Base-by-base conservation (phyloP, 805 yeast genomes). In the Priceomyces carsonii region DNA sequence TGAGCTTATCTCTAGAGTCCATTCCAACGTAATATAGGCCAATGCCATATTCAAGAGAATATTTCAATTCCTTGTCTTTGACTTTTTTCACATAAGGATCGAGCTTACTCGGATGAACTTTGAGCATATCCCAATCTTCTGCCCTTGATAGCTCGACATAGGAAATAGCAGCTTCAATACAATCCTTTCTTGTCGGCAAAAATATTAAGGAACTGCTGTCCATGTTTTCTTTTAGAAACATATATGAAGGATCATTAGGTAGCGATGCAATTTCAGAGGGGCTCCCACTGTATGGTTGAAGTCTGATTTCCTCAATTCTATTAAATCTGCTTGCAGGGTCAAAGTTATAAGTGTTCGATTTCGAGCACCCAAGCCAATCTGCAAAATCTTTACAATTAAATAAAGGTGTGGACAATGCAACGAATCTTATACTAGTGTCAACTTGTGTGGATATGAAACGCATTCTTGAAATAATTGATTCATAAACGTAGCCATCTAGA, bases 281-380 rank as follows among this genome's bases (percentile, higher is more conserved):
- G n/a, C 58, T 51, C 24, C 71, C 68, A 13, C 29, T 40, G 32
- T 66, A 66, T 3, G 75, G 68, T 36, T 73, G 77, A 29, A 85
- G 49, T 44, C 71, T 81, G 14, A 85, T 77, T 35, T 68, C 70
- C 36, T 73, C 77, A 9, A 87, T 47, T 3, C 85, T 79, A 27
- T 62, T 53, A 6, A 66, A 62, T 38, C 91, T 66, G 28, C 79
- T 82, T 32, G 64, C 64, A 0, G 95, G 80, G 12, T 79, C 72
- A 53, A 84, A 89, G 49, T 88, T 89, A 64, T 70, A 87, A 5
- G 81, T 69, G 32, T 78, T 69, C 14, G 59, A 63, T 48, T 79
- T 82, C 1, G 71, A 47, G 17, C 84, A 81, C 2, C 93, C 95
- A 18, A 93, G 59, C 96, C 98, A 93, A 35, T 82, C 86, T 1